Conservation (phyloP, 23 red algal species). For the Chondrus crispus region DNA sequence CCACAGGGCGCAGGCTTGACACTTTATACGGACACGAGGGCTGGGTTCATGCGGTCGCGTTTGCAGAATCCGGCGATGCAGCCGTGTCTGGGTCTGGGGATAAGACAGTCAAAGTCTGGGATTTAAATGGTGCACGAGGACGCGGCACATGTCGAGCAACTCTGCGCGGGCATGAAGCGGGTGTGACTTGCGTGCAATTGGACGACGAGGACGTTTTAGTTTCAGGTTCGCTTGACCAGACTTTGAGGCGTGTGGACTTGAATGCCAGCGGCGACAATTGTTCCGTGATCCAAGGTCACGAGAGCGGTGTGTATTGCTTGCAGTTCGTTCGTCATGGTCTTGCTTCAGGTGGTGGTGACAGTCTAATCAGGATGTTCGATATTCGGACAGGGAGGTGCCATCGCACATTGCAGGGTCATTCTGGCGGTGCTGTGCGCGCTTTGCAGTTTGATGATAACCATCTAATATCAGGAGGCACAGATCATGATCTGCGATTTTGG, state of each 20-base stretch:
- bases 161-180: slow-evolving; percentile 59
- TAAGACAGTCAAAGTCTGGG: slow-evolving; percentile 74
- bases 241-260: slow-evolving; percentile 50
- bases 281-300: slow-evolving; percentile 67
- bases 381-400: slow-evolving; percentile 82
- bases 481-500: slow-evolving; percentile 70
- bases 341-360: slow-evolving; percentile 70
- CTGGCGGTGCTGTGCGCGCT: slow-evolving; percentile 59
- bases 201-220: slow-evolving; percentile 74
- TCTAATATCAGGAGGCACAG: slow-evolving; percentile 54
- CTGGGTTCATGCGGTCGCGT: slow-evolving; percentile 81
- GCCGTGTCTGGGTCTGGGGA: slow-evolving; percentile 79
- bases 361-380: slow-evolving; percentile 78
- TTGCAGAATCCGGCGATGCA: slow-evolving; percentile 40
- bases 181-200: slow-evolving; percentile 74
- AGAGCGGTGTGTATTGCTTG: slow-evolving; percentile 62
- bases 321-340: slow-evolving; percentile 84
- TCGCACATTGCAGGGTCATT: slow-evolving; percentile 64
- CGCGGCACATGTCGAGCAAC: slow-evolving; percentile 45
- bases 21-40: slow-evolving; percentile 86
- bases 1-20: slow-evolving; percentile 56
- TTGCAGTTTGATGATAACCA: slow-evolving; percentile 63
- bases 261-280: slow-evolving; percentile 18
- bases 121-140: slow-evolving; percentile 65
- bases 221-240: slow-evolving; percentile 67